A percentile compares a stretch with the other conserved stretches of the same genome.
Evolutionary conservation across 768 basidiomycete genomes (phyloP).

Genomic region (Hericium erinaceus): DNA sequence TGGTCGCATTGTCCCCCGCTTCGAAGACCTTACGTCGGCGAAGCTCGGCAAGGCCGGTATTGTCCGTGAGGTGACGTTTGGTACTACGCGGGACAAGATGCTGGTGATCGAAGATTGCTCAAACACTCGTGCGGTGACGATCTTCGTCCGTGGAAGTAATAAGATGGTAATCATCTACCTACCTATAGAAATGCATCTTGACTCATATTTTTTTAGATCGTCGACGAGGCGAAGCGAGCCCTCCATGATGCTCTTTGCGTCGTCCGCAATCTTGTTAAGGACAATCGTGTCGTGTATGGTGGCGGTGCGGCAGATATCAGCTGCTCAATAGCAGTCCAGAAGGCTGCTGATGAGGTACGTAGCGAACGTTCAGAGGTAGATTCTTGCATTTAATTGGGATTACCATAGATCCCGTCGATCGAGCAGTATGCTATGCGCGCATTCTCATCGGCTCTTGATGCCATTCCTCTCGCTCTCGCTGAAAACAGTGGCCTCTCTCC

Average conservation of each 20-base stretch:
- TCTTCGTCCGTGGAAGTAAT: conserved; percentile 95
- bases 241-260: conserved; percentile 97
- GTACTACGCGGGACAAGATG: conserved; percentile 99
- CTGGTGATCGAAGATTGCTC: conserved; percentile 98
- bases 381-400: background rate
- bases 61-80: conserved; percentile 91
- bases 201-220: conserved; percentile 51
- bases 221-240: conserved; percentile 97
- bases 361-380: background rate
- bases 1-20: conserved; percentile 95
- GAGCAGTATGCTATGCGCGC: conserved; percentile 99
- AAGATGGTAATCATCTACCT: conserved; percentile 68
- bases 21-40: conserved; percentile 85
- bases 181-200: background rate
- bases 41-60: conserved; percentile 93
- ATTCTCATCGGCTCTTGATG: conserved; percentile 91
- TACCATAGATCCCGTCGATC: conserved; percentile 76
- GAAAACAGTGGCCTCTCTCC: conserved; percentile 97
- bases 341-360: conserved; percentile 86
- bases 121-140: conserved; percentile 90
- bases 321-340: conserved; percentile 84
- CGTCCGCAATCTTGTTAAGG: conserved; percentile 89
- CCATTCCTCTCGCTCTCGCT: conserved; percentile 91
- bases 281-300: conserved; percentile 96
- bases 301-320: conserved; percentile 98